phyloP scores from a whole-genome alignment of 2,329 filamentous ascomycete genomes.

The Fusarium poae region DNA sequence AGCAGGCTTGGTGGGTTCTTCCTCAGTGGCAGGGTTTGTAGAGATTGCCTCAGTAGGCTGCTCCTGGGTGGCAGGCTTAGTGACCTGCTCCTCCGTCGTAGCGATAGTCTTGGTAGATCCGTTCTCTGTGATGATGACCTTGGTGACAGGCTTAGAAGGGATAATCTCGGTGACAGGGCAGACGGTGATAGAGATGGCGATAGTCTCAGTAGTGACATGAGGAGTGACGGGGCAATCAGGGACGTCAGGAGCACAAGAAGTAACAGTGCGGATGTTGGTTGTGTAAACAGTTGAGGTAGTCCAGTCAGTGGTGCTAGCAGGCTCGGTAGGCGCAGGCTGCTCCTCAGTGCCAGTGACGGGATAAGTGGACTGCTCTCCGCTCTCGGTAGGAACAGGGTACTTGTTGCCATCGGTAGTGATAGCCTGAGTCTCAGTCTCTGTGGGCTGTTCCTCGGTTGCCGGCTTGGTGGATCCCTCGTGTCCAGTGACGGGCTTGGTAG shows the following conservation, averaged over 20 bases:
- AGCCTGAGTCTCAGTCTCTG: conserved; percentile 3
- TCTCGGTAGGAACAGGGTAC: conserved; percentile 10
- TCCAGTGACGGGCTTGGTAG: conserved; percentile 13
- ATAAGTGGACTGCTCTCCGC: neutral
- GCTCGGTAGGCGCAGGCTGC: conserved; percentile 8
- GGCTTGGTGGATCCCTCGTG: conserved; percentile 14
- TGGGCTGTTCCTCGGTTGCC: conserved; percentile 6
- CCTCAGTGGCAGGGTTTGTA: conserved; percentile 2
- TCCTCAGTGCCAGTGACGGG: conserved; percentile 3
- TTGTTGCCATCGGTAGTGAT: neutral
- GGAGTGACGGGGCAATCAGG: conserved; percentile 19
- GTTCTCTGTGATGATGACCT: conserved; percentile 2
- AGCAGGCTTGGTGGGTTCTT: neutral
- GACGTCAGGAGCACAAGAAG: conserved; percentile 23
- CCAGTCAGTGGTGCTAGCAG: conserved; percentile 28
- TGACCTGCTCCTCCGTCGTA: conserved; percentile 2
- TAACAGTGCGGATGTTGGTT: conserved; percentile 30
- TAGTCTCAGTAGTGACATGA: conserved; percentile 31
- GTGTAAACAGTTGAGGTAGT: conserved; percentile 32
- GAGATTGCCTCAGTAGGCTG: neutral
- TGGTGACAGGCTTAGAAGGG: conserved; percentile 3
- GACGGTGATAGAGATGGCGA: conserved; percentile 29
- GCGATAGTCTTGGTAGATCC: conserved; percentile 12
- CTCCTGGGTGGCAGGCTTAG: conserved; percentile 3
- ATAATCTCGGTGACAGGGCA: conserved; percentile 11